phyloP scores from a whole-genome alignment of 2,329 filamentous ascomycete species.

The Sordariomycetes sp. region DNA sequence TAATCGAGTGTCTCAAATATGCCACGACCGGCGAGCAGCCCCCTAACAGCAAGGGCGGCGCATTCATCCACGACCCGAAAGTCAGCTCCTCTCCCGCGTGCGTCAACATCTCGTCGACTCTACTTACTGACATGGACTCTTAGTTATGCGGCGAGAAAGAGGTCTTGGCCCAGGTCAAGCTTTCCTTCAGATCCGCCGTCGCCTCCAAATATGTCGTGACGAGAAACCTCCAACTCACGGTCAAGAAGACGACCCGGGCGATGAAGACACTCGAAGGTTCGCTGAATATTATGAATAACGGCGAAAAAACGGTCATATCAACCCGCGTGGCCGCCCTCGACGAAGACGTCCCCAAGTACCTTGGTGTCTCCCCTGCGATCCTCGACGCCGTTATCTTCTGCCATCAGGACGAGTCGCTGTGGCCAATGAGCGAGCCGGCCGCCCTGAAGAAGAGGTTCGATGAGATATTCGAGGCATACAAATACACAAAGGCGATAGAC shows the following conservation, averaged over 20 bases:
- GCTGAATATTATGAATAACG: constrained; percentile 62
- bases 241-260: constrained; percentile 65
- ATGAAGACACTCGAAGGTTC: constrained; percentile 79
- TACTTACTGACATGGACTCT: constrained; percentile 1
- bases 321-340: constrained; percentile 73
- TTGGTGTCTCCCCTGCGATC: constrained; percentile 83
- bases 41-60: constrained; percentile 78
- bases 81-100: constrained; percentile 21
- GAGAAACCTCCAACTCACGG: constrained; percentile 70
- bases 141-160: constrained; percentile 74
- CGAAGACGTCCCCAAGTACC: constrained; percentile 66
- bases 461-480: constrained; percentile 92
- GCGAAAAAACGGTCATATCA: constrained; percentile 67
- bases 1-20: constrained; percentile 98
- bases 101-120: neutral
- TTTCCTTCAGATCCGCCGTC: constrained; percentile 70
- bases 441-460: constrained; percentile 89
- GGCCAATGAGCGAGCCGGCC: constrained; percentile 84
- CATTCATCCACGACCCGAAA: constrained; percentile 97
- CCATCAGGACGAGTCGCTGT: constrained; percentile 93
- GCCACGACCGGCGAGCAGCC: constrained; percentile 89
- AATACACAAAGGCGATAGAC: constrained; percentile 95
- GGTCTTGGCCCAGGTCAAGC: constrained; percentile 80
- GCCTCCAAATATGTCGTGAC: constrained; percentile 72
- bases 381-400: constrained; percentile 96